Conservation (phyloP, 108 stramenopile species). For the Fragilariopsis cylindrus region DNA sequence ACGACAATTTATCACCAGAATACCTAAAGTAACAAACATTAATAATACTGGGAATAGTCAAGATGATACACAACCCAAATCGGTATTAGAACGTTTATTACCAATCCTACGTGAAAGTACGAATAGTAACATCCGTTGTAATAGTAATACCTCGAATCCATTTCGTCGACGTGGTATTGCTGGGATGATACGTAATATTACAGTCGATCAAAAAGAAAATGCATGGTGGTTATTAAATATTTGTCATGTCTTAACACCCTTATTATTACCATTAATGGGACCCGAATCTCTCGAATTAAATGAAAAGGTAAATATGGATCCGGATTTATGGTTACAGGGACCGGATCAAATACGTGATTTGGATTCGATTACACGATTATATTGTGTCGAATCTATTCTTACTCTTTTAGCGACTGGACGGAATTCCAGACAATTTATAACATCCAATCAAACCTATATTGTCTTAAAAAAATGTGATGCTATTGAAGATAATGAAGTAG, state of each 20-base stretch:
- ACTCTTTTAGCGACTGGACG: slow-evolving; percentile 75
- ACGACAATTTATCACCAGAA: slow-evolving; percentile 63
- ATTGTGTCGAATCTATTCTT: slow-evolving; percentile 71
- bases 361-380: slow-evolving; percentile 56
- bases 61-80: not conserved
- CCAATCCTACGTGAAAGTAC: slow-evolving; percentile 5
- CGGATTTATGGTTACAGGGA: slow-evolving; percentile 87
- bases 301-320: slow-evolving; percentile 86
- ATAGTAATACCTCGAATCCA: slow-evolving; percentile 41
- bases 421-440: slow-evolving; percentile 61
- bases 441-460: slow-evolving; percentile 63
- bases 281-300: slow-evolving; percentile 82
- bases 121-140: not conserved
- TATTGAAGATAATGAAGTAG: slow-evolving; percentile 83
- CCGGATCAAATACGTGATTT: slow-evolving; percentile 77
- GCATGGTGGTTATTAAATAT: slow-evolving; percentile 86
- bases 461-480: slow-evolving; percentile 84
- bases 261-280: slow-evolving; percentile 77
- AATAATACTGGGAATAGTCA: not conserved
- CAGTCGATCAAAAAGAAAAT: slow-evolving; percentile 69
- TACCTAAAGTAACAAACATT: slow-evolving; percentile 21
- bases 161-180: slow-evolving; percentile 81
- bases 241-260: slow-evolving; percentile 52
- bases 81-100: not conserved
- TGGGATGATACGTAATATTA: slow-evolving; percentile 83